phyloP scores from a whole-genome alignment of 2,329 filamentous ascomycete genomes.

The Stagonosporopsis chrysanthemi region DNA sequence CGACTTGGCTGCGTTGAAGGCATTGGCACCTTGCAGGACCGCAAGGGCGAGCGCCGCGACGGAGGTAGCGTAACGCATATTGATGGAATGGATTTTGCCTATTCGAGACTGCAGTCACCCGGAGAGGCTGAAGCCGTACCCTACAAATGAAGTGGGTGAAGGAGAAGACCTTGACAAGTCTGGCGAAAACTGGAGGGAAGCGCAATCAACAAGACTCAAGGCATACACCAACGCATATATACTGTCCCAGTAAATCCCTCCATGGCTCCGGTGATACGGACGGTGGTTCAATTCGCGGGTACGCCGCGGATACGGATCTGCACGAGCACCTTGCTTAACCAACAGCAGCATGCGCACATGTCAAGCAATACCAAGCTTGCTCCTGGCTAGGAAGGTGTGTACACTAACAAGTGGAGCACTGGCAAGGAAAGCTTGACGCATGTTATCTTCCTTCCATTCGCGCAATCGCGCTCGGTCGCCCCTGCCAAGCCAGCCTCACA shows the following conservation, averaged over 20 bases:
- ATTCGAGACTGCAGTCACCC: background rate
- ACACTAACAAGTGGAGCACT: conserved; percentile 7
- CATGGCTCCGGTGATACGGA: background rate
- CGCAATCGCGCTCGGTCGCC: background rate
- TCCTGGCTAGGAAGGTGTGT: conserved; percentile 9
- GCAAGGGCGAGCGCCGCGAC: conserved; percentile 37
- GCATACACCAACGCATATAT: conserved; percentile 13
- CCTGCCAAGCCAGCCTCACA: conserved; percentile 11
- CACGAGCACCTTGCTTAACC: conserved; percentile 3
- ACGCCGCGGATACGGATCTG: conserved; percentile 7
- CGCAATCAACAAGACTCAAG: background rate
- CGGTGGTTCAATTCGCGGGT: conserved; percentile 1
- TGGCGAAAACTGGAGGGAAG: conserved; percentile 2
- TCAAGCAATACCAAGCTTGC: conserved; percentile 18
- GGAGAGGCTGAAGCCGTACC: background rate
- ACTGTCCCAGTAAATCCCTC: background rate
- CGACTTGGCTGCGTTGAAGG: conserved; percentile 31
- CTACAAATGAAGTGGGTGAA: background rate
- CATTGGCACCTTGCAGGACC: conserved; percentile 31
- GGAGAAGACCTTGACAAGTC: background rate
- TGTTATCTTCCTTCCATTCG: conserved; percentile 22
- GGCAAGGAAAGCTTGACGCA: conserved; percentile 20
- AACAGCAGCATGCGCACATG: background rate
- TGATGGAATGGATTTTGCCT: conserved; percentile 1
- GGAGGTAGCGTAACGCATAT: conserved; percentile 36